phyloP scores from a whole-genome alignment of 2,329 filamentous ascomycete genomes.

The Penicillium psychrosexuale region DNA sequence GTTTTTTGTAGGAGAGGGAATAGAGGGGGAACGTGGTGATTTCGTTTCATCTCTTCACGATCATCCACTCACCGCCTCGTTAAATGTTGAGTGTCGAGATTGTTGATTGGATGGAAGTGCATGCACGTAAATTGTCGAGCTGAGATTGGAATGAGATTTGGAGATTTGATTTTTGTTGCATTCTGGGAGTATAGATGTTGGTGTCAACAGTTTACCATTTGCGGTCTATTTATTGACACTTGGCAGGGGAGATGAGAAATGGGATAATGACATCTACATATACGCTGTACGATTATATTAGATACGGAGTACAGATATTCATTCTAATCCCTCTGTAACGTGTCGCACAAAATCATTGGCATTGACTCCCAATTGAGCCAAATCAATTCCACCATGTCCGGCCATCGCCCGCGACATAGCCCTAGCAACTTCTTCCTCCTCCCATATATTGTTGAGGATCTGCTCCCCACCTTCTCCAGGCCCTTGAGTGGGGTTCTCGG shows the following conservation, averaged over 20 bases:
- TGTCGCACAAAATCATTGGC: conserved; percentile 46
- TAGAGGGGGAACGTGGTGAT: conserved; percentile 15
- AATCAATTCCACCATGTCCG: conserved; percentile 52
- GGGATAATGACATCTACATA: not conserved
- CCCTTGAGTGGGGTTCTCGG: conserved; percentile 55
- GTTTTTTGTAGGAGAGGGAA: conserved; percentile 2
- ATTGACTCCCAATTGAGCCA: conserved; percentile 42
- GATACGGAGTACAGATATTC: not conserved
- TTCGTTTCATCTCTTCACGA: conserved; percentile 17
- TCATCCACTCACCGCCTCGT: conserved; percentile 13
- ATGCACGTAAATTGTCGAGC: not conserved
- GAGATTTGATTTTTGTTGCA: not conserved
- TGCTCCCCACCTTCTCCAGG: conserved; percentile 56
- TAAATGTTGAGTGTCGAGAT: conserved; percentile 3
- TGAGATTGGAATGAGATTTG: not conserved
- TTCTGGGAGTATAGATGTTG: not conserved
- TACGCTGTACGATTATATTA: not conserved
- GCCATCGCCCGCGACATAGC: conserved; percentile 76
- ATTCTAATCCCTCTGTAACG: conserved; percentile 41
- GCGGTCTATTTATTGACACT: conserved; percentile 2
- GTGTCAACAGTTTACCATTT: conserved; percentile 6
- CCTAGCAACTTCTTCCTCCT: conserved; percentile 63
- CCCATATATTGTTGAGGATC: conserved; percentile 51
- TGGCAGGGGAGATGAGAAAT: not conserved
- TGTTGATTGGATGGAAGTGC: conserved; percentile 3